phyloP scores from a whole-genome alignment of 2,329 filamentous ascomycete species.

The Rosellinia necatrix region DNA sequence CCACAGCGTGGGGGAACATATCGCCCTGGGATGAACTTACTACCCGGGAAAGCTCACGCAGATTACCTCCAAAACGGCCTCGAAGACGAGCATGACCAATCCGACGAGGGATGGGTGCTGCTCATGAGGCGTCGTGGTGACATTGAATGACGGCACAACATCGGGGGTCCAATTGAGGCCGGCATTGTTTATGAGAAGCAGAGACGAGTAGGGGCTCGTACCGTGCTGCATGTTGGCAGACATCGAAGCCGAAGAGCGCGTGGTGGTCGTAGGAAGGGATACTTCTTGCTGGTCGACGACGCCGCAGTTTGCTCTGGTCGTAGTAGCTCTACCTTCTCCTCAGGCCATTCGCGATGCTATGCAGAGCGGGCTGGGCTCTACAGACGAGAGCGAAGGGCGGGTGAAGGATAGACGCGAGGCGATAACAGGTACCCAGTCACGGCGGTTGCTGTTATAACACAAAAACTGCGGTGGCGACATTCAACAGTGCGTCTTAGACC shows the following conservation, averaged over 20 bases:
- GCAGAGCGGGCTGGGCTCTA: not conserved
- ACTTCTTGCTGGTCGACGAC: not conserved
- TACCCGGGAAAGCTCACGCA: slow-evolving; percentile 95
- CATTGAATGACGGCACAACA: slow-evolving; percentile 43
- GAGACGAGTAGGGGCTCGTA: slow-evolving; percentile 47
- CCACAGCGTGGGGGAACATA: not conserved
- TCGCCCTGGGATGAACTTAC: slow-evolving; percentile 17
- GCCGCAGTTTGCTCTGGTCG: not conserved
- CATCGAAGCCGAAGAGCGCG: not conserved
- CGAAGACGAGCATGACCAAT: slow-evolving; percentile 83
- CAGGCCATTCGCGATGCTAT: not conserved
- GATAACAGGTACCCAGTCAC: too few relatives aligned
- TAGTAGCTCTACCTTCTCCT: not conserved
- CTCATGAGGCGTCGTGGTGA: slow-evolving; percentile 47
- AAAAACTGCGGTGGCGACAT: too few relatives aligned
- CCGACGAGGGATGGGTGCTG: slow-evolving; percentile 70
- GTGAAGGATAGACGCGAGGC: not conserved
- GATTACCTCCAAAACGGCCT: slow-evolving; percentile 64
- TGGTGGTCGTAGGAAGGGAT: not conserved
- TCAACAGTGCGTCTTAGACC: too few relatives aligned
- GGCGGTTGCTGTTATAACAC: not conserved
- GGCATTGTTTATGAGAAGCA: slow-evolving; percentile 48
- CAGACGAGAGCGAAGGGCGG: not conserved
- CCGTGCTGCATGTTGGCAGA: slow-evolving; percentile 38
- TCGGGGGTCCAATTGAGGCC: slow-evolving; percentile 37